Percentiles rank a stretch among this genome's conserved stretches.
Evolutionary conservation across 768 basidiomycete genomes (phyloP).

Genomic region (Tylopilus cervinicoccineus): DNA sequence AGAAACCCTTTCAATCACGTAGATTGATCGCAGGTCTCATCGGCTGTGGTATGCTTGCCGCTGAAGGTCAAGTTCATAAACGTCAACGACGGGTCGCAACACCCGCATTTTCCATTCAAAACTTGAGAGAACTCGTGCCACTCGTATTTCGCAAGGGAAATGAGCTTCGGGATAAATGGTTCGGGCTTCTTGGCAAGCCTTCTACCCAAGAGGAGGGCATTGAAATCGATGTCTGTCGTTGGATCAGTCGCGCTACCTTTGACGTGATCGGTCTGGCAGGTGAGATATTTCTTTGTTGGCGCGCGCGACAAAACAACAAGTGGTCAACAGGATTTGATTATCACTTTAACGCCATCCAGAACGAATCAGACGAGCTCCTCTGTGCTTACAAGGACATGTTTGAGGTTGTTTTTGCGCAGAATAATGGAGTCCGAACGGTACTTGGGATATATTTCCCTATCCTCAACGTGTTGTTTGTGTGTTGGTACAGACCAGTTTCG

Average conservation of each 20-base stretch:
- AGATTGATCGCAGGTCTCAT: slow-evolving; percentile 71
- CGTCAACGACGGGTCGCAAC: slow-evolving; percentile 75
- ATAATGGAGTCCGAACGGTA: slow-evolving; percentile 40
- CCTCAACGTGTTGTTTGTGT: slow-evolving; percentile 51
- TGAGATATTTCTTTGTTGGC: slow-evolving; percentile 27
- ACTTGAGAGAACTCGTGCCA: slow-evolving; percentile 66
- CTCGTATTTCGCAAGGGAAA: slow-evolving; percentile 66
- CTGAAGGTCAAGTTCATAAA: slow-evolving; percentile 74
- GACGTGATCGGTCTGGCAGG: slow-evolving; percentile 91
- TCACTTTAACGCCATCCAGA: slow-evolving; percentile 76
- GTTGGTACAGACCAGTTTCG: slow-evolving; percentile 20
- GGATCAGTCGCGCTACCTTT: slow-evolving; percentile 81
- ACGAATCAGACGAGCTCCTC: slow-evolving; percentile 76
- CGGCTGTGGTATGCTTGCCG: slow-evolving; percentile 78
- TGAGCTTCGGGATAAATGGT: slow-evolving; percentile 61
- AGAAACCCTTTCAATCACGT: slow-evolving; percentile 83
- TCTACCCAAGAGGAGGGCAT: slow-evolving; percentile 14
- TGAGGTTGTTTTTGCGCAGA: slow-evolving; percentile 60
- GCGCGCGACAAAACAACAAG: background rate
- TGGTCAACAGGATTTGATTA: slow-evolving; percentile 70
- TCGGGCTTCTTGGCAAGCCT: slow-evolving; percentile 38
- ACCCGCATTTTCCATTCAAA: slow-evolving; percentile 79
- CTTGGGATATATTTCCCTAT: slow-evolving; percentile 58
- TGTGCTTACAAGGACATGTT: slow-evolving; percentile 85
- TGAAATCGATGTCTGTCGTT: slow-evolving; percentile 71